Base-by-base conservation (phyloP, 306 rosid species). In the Prunus mume region DNA sequence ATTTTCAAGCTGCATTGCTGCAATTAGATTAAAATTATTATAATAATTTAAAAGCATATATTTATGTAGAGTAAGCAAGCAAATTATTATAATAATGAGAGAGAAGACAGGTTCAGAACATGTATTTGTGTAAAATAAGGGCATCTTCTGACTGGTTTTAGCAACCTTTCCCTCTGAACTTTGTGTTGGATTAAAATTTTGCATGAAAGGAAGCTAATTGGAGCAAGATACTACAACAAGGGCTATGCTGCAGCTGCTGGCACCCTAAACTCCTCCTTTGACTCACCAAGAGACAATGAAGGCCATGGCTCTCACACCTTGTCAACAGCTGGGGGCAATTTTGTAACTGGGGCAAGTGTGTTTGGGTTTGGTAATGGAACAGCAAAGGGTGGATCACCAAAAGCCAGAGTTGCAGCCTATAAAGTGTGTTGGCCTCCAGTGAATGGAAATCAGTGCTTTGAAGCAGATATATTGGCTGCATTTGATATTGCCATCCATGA, bases 241-340 rank as follows among this genome's bases (percentile, higher is more conserved):
- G 98, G 96, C 17, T 95, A 85, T 49, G 76, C 80, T 5, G 41
- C 91, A 0, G 79, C 73, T 15, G 88, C 28, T 9, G 96, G 92
- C 0, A 73, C 78, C 4, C 83, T 92, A 1, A 92, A 88, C 82
- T 82, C 92, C 14, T 56, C 93, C 18, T 89, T 76, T 34, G 68
- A 92, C 12, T 78, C 98, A 2, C 97, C 97, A 1, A 84, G 96
- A 6, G 98, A 94, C 78, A 76, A 7, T 0, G 96, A 94, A 6
- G 98, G 98, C 46, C 98, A 94, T 27, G 98, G 98, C 20, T 78
- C 98, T 10, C 98, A 94, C 85, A 94, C 98, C 6, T 71, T 94
- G 38, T 94, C 98, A 17, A 94, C 98, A 2, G 97, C 98, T 0
- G 97, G 85, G 3, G 98, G 97, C 0, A 94, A 88, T 85, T 81